Evolutionary conservation across 345 rosid species (phyloP), one percentile per base, ranked within the genome.

Genomic region (Rhizophora apiculata): DNA sequence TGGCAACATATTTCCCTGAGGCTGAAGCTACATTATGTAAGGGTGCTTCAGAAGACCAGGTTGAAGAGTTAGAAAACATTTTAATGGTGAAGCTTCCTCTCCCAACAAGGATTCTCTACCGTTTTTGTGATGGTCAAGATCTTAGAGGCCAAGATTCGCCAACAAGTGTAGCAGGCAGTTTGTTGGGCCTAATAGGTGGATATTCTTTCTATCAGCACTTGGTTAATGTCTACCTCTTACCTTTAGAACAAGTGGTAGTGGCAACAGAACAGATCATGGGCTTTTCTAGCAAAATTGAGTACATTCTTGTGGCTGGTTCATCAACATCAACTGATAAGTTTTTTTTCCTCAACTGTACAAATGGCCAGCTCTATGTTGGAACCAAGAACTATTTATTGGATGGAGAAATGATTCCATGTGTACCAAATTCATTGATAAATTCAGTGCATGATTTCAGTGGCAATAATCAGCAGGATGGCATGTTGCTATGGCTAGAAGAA

Each of bases 401-500:
- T 16, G 84, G 81, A 60, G 90, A 90, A 64, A 83, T 89, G 91
- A 78, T 92, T 76, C 94, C 84, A 6, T 95, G 99, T 76, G 97
- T 92, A 21, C 99, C 98, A 6, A 71, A 69, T 55, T 43, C 82
- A 64, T 77, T 95, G 71, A 68, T 90, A 69, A 72, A 63, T 6
- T 83, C 91, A 19, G 85, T 76, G 65, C 87, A 84, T 71, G 85
- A 85, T 70, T 20, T 54, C 36, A 70, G 57, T 20, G 69, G 76
- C 2, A 83, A 86, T 60, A 79, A 80, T 53, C 84, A 82, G 65
- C 96, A 87, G 72, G 99, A 95, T 66, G 99, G 81, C 6, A 76
- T 90, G 89, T 63, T 95, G 69, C 86, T 92, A 31, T 95, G 99
- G 99, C 74, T 92, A 74, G 98, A 95, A 83, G 97, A 95, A 73